These are phyloP conservation scores for Neofusicoccum parvum DNA, from an alignment of 2,329 filamentous ascomycete species.

Conservation along the genomic window DNA sequence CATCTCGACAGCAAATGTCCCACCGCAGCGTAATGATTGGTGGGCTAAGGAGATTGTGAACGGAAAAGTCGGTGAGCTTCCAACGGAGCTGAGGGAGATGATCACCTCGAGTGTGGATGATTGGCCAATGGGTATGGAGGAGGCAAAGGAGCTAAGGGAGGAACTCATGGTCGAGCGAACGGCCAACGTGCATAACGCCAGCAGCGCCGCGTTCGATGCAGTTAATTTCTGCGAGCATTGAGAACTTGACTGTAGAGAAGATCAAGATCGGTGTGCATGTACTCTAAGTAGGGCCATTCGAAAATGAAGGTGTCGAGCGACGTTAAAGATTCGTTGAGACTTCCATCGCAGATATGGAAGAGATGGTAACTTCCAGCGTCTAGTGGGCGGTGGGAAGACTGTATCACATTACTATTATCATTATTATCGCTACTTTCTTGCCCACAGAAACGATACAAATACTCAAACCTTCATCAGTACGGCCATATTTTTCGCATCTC, in stretches of 20 bases:
- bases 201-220: not conserved
- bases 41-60: constrained; percentile 30
- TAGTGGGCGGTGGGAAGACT: too few relatives aligned
- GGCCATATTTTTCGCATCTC: too few relatives aligned
- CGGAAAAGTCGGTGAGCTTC: constrained; percentile 8
- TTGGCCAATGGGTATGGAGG: constrained; percentile 24
- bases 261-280: too few relatives aligned
- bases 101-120: constrained; percentile 12
- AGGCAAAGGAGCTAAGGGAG: constrained; percentile 25
- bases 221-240: constrained; percentile 28
- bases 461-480: too few relatives aligned
- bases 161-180: constrained; percentile 12
- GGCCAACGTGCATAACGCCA: not conserved
- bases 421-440: too few relatives aligned
- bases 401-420: too few relatives aligned
- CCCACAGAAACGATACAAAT: too few relatives aligned
- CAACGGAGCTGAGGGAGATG: constrained; percentile 25
- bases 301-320: too few relatives aligned
- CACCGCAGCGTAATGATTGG: constrained; percentile 55
- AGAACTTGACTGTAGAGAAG: not conserved
- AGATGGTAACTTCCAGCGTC: too few relatives aligned
- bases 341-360: too few relatives aligned
- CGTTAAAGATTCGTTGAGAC: too few relatives aligned
- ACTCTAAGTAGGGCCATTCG: too few relatives aligned
- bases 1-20: constrained; percentile 33